A percentile compares a stretch with the other conserved stretches of the same genome.
Conservation (phyloP, 1,284 basidiomycete species). For the Cerrena zonata region DNA sequence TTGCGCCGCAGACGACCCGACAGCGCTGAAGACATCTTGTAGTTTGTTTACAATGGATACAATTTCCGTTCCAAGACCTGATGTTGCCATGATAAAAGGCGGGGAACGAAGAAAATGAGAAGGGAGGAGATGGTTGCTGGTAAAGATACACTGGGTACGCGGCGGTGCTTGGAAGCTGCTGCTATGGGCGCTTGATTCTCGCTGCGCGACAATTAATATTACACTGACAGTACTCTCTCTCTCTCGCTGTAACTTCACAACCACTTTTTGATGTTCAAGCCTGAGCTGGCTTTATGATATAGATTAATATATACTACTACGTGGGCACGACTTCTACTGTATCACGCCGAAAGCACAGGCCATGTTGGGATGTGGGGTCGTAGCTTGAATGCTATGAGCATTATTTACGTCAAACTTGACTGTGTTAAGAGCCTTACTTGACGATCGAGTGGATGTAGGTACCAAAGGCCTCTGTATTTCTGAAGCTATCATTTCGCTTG, state of each 20-base stretch:
- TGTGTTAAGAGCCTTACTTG: slow-evolving; percentile 33
- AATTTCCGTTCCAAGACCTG: slow-evolving; percentile 69
- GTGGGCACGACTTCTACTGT: slow-evolving; percentile 30
- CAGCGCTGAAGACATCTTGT: slow-evolving; percentile 80
- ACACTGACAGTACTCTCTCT: no score
- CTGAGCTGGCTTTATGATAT: no score
- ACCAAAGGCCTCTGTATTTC: slow-evolving; percentile 33
- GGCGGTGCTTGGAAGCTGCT: slow-evolving; percentile 10
- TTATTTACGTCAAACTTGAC: slow-evolving; percentile 32
- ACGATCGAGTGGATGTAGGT: slow-evolving; percentile 36
- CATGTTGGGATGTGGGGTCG: slow-evolving; percentile 36
- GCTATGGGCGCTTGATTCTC: background rate
- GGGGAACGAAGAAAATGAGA: slow-evolving; percentile 13
- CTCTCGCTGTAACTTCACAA: no score
- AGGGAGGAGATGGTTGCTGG: slow-evolving; percentile 13
- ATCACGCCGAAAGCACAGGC: slow-evolving; percentile 26
- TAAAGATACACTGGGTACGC: no score
- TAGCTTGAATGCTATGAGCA: slow-evolving; percentile 33
- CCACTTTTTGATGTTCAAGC: no score
- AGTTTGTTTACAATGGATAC: slow-evolving; percentile 76
- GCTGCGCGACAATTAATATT: no score
- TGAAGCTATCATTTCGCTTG: no score
- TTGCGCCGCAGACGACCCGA: slow-evolving; percentile 65
- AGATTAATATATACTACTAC: no score
- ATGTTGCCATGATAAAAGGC: slow-evolving; percentile 42